These are phyloP conservation scores for Melampsora americana DNA, from an alignment of 1,284 basidiomycete genomes.

Conservation along the genomic window DNA sequence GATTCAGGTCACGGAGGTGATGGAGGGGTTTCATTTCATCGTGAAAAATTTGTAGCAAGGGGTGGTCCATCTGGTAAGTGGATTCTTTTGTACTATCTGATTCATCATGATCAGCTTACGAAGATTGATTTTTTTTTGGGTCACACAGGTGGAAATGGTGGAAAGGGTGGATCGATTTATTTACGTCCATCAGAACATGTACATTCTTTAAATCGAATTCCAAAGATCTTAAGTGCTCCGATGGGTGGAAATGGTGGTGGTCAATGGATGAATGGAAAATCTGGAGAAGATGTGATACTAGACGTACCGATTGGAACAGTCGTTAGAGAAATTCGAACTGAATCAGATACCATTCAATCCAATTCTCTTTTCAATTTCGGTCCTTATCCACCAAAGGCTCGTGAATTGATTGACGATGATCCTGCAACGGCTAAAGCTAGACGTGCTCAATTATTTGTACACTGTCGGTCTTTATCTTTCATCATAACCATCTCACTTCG, in stretches of 20 bases:
- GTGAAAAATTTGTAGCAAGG: constrained; percentile 43
- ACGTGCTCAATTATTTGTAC: constrained; percentile 59
- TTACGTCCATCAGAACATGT: constrained; percentile 71
- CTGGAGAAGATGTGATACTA: constrained; percentile 69
- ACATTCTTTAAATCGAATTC: constrained; percentile 70
- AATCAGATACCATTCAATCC: constrained; percentile 66
- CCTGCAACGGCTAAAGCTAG: constrained; percentile 63
- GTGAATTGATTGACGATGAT: constrained; percentile 59
- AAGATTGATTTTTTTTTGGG: constrained; percentile 51
- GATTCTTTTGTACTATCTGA: too few relatives aligned
- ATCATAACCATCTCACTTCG: not conserved
- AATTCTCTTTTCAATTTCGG: constrained; percentile 57
- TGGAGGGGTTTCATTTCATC: constrained; percentile 43
- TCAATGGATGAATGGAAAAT: constrained; percentile 75
- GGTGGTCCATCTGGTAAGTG: constrained; percentile 61
- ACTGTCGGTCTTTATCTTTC: constrained; percentile 32
- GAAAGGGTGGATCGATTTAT: constrained; percentile 79
- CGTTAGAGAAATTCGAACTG: constrained; percentile 66
- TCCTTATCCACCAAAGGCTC: constrained; percentile 58
- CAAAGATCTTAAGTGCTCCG: constrained; percentile 66
- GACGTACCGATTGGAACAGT: constrained; percentile 83
- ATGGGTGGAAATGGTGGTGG: constrained; percentile 72
- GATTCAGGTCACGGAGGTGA: constrained; percentile 40
- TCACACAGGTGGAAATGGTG: constrained; percentile 77
- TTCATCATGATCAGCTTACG: constrained; percentile 52